These are phyloP conservation scores for Salix viminalis DNA, from an alignment of 345 rosid species.

Conservation along the genomic window DNA sequence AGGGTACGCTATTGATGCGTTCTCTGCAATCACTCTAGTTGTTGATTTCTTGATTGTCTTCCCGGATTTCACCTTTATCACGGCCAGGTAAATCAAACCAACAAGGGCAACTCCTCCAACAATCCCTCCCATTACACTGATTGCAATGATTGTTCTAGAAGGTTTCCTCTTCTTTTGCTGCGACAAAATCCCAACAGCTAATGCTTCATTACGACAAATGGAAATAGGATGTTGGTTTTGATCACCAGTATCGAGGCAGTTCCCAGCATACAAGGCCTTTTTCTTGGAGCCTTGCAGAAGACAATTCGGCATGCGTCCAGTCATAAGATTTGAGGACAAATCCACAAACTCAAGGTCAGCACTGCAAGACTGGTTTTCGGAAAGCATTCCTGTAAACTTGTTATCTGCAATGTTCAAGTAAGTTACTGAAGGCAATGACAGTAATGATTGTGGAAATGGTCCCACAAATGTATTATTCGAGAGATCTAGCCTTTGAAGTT, in stretches of 20 bases:
- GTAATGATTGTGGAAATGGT: constrained; percentile 56
- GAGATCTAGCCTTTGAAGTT: constrained; percentile 74
- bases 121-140: constrained; percentile 55
- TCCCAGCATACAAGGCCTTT: constrained; percentile 48
- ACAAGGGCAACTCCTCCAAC: constrained; percentile 50
- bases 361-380: constrained; percentile 65
- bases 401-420: constrained; percentile 68
- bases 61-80: constrained; percentile 34
- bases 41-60: constrained; percentile 31
- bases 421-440: constrained; percentile 64
- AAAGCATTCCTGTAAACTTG: constrained; percentile 80
- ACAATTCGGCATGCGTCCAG: constrained; percentile 69
- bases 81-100: constrained; percentile 44
- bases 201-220: constrained; percentile 76
- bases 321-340: constrained; percentile 76
- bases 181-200: constrained; percentile 82
- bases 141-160: constrained; percentile 39
- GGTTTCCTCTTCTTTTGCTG: constrained; percentile 34
- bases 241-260: constrained; percentile 52
- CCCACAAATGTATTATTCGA: constrained; percentile 76
- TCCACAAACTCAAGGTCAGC: constrained; percentile 52
- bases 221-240: constrained; percentile 60
- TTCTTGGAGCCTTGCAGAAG: constrained; percentile 45
- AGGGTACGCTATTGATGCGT: constrained; percentile 69
- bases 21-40: constrained; percentile 61